Evolutionary conservation across 306 rosid species (phyloP).

Genomic region (Cajanus cajan): DNA sequence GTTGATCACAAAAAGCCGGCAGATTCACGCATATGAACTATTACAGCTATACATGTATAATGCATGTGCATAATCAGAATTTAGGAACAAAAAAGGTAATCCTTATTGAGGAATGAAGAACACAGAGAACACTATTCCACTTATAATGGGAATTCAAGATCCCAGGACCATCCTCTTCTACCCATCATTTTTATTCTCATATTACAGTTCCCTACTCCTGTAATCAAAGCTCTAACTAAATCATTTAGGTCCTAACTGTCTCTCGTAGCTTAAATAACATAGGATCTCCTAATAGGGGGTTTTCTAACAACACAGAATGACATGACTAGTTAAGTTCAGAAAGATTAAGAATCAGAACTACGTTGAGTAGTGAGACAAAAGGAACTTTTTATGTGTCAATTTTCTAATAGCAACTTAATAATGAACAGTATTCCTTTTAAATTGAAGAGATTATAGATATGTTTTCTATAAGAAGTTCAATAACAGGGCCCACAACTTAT

Average conservation of each 20-base stretch:
- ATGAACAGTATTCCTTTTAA: background rate
- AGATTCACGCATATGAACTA: background rate
- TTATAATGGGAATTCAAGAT: no score
- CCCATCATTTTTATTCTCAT: background rate
- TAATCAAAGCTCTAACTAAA: background rate
- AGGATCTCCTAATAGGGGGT: no score
- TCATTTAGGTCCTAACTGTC: background rate
- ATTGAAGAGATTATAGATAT: slow-evolving; percentile 4
- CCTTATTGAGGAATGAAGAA: background rate
- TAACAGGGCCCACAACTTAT: background rate
- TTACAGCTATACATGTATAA: background rate
- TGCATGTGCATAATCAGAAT: background rate
- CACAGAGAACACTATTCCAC: background rate
- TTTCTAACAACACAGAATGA: no score
- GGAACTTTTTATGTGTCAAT: background rate
- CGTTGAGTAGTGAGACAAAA: background rate
- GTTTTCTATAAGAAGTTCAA: background rate
- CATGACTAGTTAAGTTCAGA: background rate
- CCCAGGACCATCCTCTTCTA: background rate
- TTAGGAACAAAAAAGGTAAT: background rate
- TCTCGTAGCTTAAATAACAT: no score
- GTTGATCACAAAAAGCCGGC: background rate
- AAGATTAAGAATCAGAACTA: background rate
- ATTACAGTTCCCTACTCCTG: background rate
- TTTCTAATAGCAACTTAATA: slow-evolving; percentile 10